Conservation (phyloP, 1,139 yeast species). For the Magnusiomyces paraingens region DNA sequence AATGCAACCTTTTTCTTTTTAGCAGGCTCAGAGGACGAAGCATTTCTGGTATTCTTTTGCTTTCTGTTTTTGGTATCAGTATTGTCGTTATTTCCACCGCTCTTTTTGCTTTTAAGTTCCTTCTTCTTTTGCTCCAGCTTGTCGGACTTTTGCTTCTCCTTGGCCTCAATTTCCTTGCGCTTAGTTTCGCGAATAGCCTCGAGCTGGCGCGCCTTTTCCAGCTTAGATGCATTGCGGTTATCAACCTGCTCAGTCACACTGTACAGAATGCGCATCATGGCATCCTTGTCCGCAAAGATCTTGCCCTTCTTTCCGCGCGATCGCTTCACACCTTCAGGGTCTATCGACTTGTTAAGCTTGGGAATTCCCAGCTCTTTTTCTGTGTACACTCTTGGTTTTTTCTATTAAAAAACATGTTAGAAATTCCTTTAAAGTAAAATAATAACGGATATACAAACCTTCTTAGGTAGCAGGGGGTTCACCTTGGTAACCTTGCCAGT, state of each 20-base stretch:
- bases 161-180: conserved; percentile 78
- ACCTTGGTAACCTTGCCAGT: conserved; percentile 18
- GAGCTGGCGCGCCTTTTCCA: conserved; percentile 81
- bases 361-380: conserved; percentile 80
- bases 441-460: conserved; percentile 9
- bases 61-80: conserved; percentile 2
- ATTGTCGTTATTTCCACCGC: conserved; percentile 15
- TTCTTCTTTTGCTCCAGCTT: conserved; percentile 71
- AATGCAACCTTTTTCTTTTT: conserved; percentile 20
- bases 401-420: conserved; percentile 29
- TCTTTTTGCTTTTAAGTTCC: conserved; percentile 57
- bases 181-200: conserved; percentile 86
- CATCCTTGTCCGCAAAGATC: conserved; percentile 73
- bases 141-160: conserved; percentile 62
- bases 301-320: conserved; percentile 88
- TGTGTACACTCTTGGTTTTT: conserved; percentile 50
- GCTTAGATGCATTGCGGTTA: conserved; percentile 75
- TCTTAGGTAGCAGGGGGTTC: conserved; percentile 11
- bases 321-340: conserved; percentile 73
- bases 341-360: conserved; percentile 68
- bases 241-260: conserved; percentile 80
- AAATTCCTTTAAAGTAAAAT: background rate
- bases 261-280: conserved; percentile 62
- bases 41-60: conserved; percentile 8
- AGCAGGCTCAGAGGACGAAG: conserved; percentile 7